These are phyloP conservation scores for Cnidoscolus chayamansa DNA, from an alignment of 441 rosid species.

Conservation along the genomic window DNA sequence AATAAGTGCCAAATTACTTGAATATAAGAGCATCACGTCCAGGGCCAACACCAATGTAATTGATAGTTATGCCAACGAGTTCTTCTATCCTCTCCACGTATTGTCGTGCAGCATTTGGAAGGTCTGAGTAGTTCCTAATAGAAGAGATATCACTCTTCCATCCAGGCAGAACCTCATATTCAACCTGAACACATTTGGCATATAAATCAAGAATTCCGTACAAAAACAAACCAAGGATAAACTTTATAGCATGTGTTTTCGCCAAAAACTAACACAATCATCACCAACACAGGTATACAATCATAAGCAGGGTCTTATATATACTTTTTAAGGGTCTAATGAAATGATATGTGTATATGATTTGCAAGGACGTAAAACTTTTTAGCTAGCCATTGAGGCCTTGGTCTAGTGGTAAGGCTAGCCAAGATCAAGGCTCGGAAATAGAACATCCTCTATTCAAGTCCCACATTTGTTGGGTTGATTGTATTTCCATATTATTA, in stretches of 20 bases:
- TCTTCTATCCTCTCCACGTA: constrained; percentile 91
- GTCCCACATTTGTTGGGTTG: too few relatives aligned
- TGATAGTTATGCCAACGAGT: constrained; percentile 71
- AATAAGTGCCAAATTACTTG: constrained; percentile 39
- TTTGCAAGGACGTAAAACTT: not conserved
- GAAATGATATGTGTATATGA: not conserved
- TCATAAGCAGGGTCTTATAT: not conserved
- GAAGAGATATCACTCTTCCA: constrained; percentile 84
- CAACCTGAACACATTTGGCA: constrained; percentile 51
- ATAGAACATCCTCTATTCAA: too few relatives aligned
- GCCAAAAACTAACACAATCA: not conserved
- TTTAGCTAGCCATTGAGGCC: not conserved
- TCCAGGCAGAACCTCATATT: constrained; percentile 85
- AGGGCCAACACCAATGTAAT: constrained; percentile 88
- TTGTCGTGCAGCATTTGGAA: constrained; percentile 71
- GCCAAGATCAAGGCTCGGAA: too few relatives aligned
- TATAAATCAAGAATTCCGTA: not conserved
- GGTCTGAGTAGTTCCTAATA: constrained; percentile 65
- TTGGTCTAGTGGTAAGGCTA: too few relatives aligned
- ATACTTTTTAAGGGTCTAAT: not conserved
- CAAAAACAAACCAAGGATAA: not conserved
- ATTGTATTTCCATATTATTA: too few relatives aligned
- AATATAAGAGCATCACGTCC: constrained; percentile 89
- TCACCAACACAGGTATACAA: too few relatives aligned
- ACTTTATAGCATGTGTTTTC: not conserved